A percentile compares a stretch with the other conserved stretches of the same genome.
These are phyloP conservation scores for Terana coerulea DNA, from an alignment of 768 basidiomycete genomes.

Conservation along the genomic window DNA sequence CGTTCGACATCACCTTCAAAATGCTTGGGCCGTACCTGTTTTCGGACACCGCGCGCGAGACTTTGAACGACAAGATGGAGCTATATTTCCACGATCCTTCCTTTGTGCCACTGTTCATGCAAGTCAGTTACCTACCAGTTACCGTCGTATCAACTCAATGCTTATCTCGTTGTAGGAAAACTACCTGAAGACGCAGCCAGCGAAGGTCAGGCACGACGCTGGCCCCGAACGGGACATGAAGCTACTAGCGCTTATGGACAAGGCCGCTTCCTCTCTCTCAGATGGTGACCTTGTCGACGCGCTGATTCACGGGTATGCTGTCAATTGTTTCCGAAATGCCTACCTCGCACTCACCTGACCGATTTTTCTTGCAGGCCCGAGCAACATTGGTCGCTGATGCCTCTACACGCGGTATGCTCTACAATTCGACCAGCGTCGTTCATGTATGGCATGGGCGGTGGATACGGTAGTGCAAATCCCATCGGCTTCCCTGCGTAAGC, in stretches of 20 bases:
- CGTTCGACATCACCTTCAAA: slow-evolving; percentile 88
- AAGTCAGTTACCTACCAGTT: slow-evolving; percentile 60
- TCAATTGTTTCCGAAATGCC: too few relatives aligned
- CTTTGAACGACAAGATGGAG: slow-evolving; percentile 90
- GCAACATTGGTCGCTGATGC: slow-evolving; percentile 96
- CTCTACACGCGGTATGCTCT: slow-evolving; percentile 87
- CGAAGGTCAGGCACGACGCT: slow-evolving; percentile 48
- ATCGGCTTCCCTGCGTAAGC: slow-evolving; percentile 83
- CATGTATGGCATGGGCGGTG: slow-evolving; percentile 69
- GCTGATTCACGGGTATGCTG: slow-evolving; percentile 82
- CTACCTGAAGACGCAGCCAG: slow-evolving; percentile 82
- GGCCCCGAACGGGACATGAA: slow-evolving; percentile 68
- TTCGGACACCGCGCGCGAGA: slow-evolving; percentile 73
- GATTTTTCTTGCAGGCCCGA: slow-evolving; percentile 54
- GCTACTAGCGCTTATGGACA: slow-evolving; percentile 76
- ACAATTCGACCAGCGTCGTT: slow-evolving; percentile 84
- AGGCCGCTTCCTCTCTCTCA: slow-evolving; percentile 89
- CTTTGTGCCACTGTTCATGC: slow-evolving; percentile 92
- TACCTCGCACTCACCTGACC: background rate
- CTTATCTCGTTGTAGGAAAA: slow-evolving; percentile 63
- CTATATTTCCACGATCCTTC: slow-evolving; percentile 95
- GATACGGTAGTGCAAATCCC: slow-evolving; percentile 61
- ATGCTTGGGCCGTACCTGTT: slow-evolving; percentile 91
- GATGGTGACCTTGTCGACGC: slow-evolving; percentile 93
- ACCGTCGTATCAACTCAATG: background rate